These are phyloP conservation scores for Exophiala viscosa DNA, from an alignment of 2,329 filamentous ascomycete genomes.

Conservation along the genomic window DNA sequence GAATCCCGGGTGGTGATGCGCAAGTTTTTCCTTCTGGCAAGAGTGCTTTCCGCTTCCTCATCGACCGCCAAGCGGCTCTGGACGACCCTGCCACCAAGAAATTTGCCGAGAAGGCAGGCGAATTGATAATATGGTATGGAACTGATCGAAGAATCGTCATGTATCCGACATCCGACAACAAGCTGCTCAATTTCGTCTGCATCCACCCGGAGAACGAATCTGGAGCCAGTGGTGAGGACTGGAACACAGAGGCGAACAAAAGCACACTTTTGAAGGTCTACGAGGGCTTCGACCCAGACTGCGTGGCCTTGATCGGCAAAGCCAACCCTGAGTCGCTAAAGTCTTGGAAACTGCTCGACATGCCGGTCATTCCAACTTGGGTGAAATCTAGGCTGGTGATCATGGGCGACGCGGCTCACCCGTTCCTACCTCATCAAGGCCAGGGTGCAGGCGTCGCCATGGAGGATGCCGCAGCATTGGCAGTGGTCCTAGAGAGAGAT, in stretches of 20 bases:
- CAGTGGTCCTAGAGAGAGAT: slow-evolving; percentile 16
- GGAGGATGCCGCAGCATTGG: slow-evolving; percentile 32
- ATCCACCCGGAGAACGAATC: slow-evolving; percentile 29
- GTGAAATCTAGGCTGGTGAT: slow-evolving; percentile 52
- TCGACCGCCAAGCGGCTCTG: slow-evolving; percentile 27
- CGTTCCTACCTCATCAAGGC: slow-evolving; percentile 59
- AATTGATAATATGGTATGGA: slow-evolving; percentile 44
- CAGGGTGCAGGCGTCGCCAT: slow-evolving; percentile 34
- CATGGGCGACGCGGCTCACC: slow-evolving; percentile 65
- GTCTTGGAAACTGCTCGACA: slow-evolving; percentile 35
- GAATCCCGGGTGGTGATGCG: slow-evolving; percentile 31
- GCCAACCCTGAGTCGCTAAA: slow-evolving; percentile 4
- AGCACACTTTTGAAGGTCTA: slow-evolving; percentile 11
- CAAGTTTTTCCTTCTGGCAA: slow-evolving; percentile 41
- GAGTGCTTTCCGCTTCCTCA: slow-evolving; percentile 37
- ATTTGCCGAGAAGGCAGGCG: slow-evolving; percentile 37
- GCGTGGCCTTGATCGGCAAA: slow-evolving; percentile 2
- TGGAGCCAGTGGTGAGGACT: slow-evolving; percentile 36
- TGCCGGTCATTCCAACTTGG: slow-evolving; percentile 22
- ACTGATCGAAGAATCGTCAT: slow-evolving; percentile 29
- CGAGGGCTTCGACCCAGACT: slow-evolving; percentile 10
- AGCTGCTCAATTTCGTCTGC: slow-evolving; percentile 23
- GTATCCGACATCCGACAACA: slow-evolving; percentile 30
- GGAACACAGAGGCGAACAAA: slow-evolving; percentile 12
- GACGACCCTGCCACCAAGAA: slow-evolving; percentile 40